These are phyloP conservation scores for Novymonas esmeraldas DNA, from an alignment of 208 protist genomes.

Conservation along the genomic window DNA sequence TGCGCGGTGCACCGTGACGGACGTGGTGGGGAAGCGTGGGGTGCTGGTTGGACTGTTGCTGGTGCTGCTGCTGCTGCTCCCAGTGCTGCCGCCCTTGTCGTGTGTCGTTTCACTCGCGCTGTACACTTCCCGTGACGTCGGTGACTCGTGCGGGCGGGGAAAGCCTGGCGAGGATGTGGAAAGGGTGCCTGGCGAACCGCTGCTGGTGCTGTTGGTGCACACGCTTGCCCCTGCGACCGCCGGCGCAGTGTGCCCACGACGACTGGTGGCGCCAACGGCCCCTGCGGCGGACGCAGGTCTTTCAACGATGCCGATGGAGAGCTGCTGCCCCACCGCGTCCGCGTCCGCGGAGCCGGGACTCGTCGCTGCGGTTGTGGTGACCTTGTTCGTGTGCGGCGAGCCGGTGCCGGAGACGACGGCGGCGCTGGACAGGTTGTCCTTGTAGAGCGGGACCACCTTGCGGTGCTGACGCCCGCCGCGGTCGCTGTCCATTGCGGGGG, in stretches of 20 bases:
- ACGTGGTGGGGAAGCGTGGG: too few species aligned
- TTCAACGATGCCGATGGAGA: too few species aligned
- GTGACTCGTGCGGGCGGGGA: background rate
- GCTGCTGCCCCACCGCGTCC: background rate
- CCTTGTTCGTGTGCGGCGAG: background rate
- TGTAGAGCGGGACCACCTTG: background rate
- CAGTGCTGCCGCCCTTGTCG: too few species aligned
- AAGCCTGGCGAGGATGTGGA: background rate
- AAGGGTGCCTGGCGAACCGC: background rate
- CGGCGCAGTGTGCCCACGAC: background rate
- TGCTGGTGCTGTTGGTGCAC: background rate
- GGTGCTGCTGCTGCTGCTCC: too few species aligned
- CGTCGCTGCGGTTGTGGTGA: constrained; percentile 7
- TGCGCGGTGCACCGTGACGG: too few species aligned
- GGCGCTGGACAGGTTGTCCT: background rate
- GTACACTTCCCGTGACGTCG: background rate
- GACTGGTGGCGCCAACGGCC: background rate
- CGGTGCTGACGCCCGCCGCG: background rate
- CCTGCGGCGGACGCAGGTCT: background rate
- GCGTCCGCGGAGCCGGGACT: constrained; percentile 8
- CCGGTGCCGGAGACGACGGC: background rate
- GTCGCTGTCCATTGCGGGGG: background rate
- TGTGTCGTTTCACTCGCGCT: too few species aligned
- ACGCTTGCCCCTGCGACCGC: background rate
- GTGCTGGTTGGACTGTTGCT: too few species aligned